phyloP scores from a whole-genome alignment of 2,329 filamentous ascomycete species.

The Colletotrichum liaoningense region DNA sequence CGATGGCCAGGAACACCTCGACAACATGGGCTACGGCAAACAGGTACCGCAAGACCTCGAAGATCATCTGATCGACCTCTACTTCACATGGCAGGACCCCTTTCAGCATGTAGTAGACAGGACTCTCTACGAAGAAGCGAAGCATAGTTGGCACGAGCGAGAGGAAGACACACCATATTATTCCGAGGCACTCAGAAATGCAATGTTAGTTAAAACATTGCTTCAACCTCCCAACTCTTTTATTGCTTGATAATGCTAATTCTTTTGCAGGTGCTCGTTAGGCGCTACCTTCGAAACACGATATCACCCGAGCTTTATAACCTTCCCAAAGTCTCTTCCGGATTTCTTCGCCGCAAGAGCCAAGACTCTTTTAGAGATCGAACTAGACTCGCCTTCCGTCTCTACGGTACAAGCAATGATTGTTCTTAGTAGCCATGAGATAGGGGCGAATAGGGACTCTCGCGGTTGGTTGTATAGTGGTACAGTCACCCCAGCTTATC shows the following conservation, averaged over 20 bases:
- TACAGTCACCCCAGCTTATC: conserved; percentile 6
- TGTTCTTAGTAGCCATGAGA: conserved; percentile 41
- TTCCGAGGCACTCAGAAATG: conserved; percentile 42
- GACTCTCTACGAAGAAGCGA: conserved; percentile 38
- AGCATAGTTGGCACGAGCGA: conserved; percentile 10
- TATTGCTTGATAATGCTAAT: background rate
- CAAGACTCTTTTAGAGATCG: conserved; percentile 41
- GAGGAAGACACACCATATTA: conserved; percentile 42
- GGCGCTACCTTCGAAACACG: conserved; percentile 55
- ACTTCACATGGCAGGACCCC: conserved; percentile 42
- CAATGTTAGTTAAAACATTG: conserved; percentile 38
- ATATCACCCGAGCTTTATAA: conserved; percentile 52
- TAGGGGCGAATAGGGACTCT: conserved; percentile 41
- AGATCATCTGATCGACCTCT: conserved; percentile 37
- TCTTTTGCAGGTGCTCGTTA: conserved; percentile 48
- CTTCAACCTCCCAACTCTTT: background rate
- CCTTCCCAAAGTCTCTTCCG: conserved; percentile 47
- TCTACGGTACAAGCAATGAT: conserved; percentile 43
- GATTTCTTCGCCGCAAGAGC: conserved; percentile 43
- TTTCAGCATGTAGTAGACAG: conserved; percentile 41
- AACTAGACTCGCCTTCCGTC: conserved; percentile 41
- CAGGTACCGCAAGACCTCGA: conserved; percentile 33
- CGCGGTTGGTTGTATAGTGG: conserved; percentile 43
- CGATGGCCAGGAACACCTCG: conserved; percentile 40
- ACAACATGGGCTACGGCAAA: conserved; percentile 39